Evolutionary conservation across 805 yeast species (phyloP), one percentile per base, ranked within the genome.

Genomic region (Ogataea siamensis): DNA sequence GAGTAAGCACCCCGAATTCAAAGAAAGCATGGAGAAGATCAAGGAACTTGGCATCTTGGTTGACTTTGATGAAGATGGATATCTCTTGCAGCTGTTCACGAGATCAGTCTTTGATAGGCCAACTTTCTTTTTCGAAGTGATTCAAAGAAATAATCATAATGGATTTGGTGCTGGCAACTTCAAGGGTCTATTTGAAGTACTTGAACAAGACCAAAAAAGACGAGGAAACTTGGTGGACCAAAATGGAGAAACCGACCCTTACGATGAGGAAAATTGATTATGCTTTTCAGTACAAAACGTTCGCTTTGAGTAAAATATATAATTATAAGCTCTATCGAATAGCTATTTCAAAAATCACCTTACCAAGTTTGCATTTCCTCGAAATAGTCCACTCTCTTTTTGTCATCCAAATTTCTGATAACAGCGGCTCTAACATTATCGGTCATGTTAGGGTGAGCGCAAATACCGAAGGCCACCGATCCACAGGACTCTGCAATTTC

Each of bases 131-230:
- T 66, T 87, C 47, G 95, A 87, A 58, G 72, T 87, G 16, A 87
- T 87, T 45, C 93, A 87, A 61, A 71, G 95, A 43, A 68, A 72
- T 50, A 82, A 84, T 52, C 89, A 84, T 56, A 73, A 80, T 43
- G 96, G 96, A 0, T 87, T 87, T 61, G 96, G 95, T 1, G 87
- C 87, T 34, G 95, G 95, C 2, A 87, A 88, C 44, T 87, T 87
- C 65, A 83, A 78, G 56, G 84, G 93, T 0, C 64, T 87, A 25
- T 87, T 84, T 54, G 89, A 86, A 54, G 76, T 83, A 5, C 78
- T 87, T 40, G 96, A 87, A 57, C 70, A 70, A n/a, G 89, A 85
- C 48, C 95, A 87, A 57, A 68, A 58, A 40, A 53, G 61, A 34
- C 73, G 95, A 35, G 95, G 95, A 1, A 86, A 86, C 11, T 59